These are phyloP conservation scores for Tremella mesenterica DNA, from an alignment of 768 basidiomycete genomes.

Conservation along the genomic window DNA sequence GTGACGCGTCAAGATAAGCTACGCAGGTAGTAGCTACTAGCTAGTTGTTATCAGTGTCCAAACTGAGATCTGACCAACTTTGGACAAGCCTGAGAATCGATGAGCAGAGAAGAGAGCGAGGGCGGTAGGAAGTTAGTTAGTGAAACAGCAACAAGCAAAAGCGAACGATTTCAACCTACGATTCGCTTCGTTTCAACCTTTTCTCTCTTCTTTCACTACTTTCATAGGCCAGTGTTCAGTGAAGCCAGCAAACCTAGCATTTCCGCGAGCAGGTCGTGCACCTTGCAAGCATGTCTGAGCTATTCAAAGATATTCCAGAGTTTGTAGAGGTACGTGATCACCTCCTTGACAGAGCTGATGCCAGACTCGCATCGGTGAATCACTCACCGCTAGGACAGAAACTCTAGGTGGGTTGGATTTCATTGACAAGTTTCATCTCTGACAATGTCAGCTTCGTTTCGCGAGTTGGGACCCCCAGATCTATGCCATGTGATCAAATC, in stretches of 20 bases:
- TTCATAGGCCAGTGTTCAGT: too few species aligned
- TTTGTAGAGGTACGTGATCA: constrained; percentile 69
- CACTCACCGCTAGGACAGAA: constrained; percentile 81
- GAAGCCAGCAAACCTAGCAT: background rate
- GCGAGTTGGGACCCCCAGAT: constrained; percentile 95
- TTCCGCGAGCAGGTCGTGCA: background rate
- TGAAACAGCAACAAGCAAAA: too few species aligned
- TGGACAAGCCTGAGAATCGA: too few species aligned
- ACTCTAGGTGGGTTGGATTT: constrained; percentile 60
- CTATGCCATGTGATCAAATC: constrained; percentile 92
- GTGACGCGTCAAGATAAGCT: too few species aligned
- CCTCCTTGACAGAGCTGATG: background rate
- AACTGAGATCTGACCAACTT: too few species aligned
- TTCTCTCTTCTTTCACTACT: too few species aligned
- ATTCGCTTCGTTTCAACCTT: too few species aligned
- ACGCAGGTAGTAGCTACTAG: too few species aligned
- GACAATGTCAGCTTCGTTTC: constrained; percentile 64
- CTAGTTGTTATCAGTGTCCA: too few species aligned
- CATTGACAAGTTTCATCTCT: constrained; percentile 11
- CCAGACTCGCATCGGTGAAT: constrained; percentile 74
- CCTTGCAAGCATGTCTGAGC: constrained; percentile 43
- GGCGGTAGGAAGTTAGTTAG: too few species aligned
- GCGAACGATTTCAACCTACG: too few species aligned
- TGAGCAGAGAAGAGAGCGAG: too few species aligned
- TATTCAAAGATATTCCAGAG: constrained; percentile 75